Conservation (phyloP, 2,329 filamentous ascomycete species). For the Colletotrichum tropicale region DNA sequence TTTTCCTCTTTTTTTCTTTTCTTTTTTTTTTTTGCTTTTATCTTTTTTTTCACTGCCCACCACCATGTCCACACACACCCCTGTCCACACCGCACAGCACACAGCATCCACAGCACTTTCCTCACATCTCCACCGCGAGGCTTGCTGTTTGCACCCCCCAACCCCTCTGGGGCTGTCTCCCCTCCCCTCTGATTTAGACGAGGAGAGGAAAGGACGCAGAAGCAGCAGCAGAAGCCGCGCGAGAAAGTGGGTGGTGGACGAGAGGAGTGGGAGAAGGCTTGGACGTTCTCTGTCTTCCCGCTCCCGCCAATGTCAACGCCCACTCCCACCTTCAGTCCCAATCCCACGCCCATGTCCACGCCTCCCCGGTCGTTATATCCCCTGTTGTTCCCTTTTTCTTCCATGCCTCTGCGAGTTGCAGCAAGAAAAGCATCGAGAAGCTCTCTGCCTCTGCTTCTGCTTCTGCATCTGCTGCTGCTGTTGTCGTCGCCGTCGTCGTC, state of each 20-base stretch:
- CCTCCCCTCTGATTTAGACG: neutral
- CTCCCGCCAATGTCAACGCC: neutral
- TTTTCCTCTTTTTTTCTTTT: neutral
- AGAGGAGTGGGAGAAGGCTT: neutral
- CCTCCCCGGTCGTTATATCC: slow-evolving; percentile 19
- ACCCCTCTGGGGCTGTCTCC: neutral
- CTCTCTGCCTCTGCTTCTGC: neutral
- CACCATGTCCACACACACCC: neutral
- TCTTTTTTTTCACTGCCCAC: neutral
- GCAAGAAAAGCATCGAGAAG: slow-evolving; percentile 19
- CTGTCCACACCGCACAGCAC: neutral
- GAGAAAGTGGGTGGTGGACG: neutral
- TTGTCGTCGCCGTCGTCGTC: neutral
- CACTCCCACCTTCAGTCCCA: neutral
- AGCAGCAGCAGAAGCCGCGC: neutral
- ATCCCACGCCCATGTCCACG: neutral
- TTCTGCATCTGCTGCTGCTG: neutral
- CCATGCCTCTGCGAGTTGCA: slow-evolving; percentile 15
- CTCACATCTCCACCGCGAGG: neutral
- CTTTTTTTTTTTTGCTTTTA: neutral
- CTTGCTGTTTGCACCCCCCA: neutral
- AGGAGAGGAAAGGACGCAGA: neutral
- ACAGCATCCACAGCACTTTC: neutral
- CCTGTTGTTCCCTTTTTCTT: slow-evolving; percentile 13
- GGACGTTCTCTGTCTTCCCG: neutral